Conservation (phyloP, 139 green algal species). For the Chlamydomonas asymmetrica region DNA sequence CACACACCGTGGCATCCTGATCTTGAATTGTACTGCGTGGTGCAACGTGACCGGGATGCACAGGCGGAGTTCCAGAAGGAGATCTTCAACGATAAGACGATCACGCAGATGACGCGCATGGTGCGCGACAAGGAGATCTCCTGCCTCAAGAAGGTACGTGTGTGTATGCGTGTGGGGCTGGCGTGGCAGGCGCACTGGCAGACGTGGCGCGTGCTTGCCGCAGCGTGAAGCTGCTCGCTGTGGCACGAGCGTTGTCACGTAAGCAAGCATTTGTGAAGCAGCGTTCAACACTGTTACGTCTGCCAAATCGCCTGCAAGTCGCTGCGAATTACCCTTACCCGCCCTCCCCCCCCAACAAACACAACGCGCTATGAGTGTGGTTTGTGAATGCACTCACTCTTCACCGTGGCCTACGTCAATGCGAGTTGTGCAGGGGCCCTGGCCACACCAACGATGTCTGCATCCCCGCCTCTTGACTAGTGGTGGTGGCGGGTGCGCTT, state of each 20-base stretch:
- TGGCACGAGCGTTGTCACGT: neutral
- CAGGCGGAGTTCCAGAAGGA: slow-evolving; percentile 31
- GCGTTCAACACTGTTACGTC: too few relatives aligned
- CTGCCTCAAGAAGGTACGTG: slow-evolving; percentile 15
- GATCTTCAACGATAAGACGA: slow-evolving; percentile 41
- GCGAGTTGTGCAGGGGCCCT: too few relatives aligned
- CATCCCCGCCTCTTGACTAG: too few relatives aligned
- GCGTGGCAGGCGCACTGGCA: neutral
- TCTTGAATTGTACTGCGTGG: too few relatives aligned
- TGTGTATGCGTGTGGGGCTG: neutral
- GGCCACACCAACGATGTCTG: too few relatives aligned
- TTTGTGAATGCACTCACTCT: too few relatives aligned
- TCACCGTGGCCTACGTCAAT: too few relatives aligned
- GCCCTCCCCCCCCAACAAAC: too few relatives aligned
- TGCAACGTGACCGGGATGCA: neutral
- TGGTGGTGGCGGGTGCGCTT: slow-evolving; percentile 4
- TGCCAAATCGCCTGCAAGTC: too few relatives aligned
- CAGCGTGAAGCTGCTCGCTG: neutral
- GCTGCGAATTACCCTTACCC: too few relatives aligned
- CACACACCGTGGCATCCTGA: too few relatives aligned
- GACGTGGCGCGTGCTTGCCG: neutral
- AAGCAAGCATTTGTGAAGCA: neutral
- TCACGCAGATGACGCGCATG: slow-evolving; percentile 38
- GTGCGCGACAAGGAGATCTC: slow-evolving; percentile 44
- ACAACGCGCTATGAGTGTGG: too few relatives aligned